These are phyloP conservation scores for Fonsecaea erecta DNA, from an alignment of 2,329 filamentous ascomycete species.

Conservation along the genomic window DNA sequence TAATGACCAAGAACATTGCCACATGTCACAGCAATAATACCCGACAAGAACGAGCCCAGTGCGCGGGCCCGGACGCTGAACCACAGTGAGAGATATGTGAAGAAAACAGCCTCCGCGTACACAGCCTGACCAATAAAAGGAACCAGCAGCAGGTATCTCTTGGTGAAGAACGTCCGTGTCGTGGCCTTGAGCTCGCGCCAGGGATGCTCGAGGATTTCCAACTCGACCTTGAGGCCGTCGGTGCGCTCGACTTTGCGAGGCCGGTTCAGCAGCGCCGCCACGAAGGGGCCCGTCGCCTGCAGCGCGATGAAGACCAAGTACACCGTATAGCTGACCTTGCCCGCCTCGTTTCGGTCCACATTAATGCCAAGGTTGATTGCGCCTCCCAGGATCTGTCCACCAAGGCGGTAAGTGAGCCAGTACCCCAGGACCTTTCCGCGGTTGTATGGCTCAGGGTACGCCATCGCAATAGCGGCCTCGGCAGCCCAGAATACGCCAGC, in stretches of 20 bases:
- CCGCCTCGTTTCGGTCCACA: constrained; percentile 59
- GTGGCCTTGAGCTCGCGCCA: constrained; percentile 66
- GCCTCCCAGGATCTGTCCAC: constrained; percentile 72
- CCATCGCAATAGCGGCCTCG: constrained; percentile 73
- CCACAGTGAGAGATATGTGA: constrained; percentile 70
- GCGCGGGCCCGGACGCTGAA: constrained; percentile 72
- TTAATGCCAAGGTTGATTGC: constrained; percentile 74
- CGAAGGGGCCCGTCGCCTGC: constrained; percentile 68
- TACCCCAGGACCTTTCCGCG: constrained; percentile 68
- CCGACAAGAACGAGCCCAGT: constrained; percentile 71
- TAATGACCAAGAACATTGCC: constrained; percentile 69
- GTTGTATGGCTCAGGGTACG: constrained; percentile 73
- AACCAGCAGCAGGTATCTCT: constrained; percentile 67
- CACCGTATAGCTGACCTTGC: constrained; percentile 70
- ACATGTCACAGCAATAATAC: constrained; percentile 66
- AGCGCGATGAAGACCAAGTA: constrained; percentile 73
- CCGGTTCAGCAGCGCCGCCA: constrained; percentile 64
- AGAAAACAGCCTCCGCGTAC: constrained; percentile 73
- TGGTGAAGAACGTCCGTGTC: constrained; percentile 62
- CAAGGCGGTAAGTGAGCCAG: constrained; percentile 67
- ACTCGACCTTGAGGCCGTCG: constrained; percentile 66
- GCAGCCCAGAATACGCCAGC: constrained; percentile 78
- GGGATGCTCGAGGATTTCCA: constrained; percentile 62
- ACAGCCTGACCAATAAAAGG: constrained; percentile 73
- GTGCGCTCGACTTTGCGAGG: constrained; percentile 67